These are phyloP conservation scores for Magnolia changhungtana DNA, from an alignment of 164 flowering plant genomes.

Conservation along the genomic window DNA sequence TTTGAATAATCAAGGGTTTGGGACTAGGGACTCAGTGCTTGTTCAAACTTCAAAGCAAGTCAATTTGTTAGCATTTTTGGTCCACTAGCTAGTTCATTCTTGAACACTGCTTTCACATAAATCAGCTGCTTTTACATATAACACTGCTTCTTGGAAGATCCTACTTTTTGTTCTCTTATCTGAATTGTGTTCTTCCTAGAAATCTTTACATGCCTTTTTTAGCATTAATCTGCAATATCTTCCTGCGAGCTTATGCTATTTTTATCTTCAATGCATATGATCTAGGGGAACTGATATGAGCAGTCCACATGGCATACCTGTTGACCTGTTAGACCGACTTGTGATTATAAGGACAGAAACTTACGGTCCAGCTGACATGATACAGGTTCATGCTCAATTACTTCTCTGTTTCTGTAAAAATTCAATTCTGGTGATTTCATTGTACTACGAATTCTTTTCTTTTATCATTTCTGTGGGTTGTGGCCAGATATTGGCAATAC, in stretches of 20 bases:
- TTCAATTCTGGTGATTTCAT: background rate
- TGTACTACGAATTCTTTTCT: background rate
- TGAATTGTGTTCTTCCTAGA: too few relatives aligned
- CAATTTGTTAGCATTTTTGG: too few relatives aligned
- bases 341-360: conserved; percentile 80
- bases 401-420: background rate
- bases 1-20: too few relatives aligned
- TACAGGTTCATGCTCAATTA: conserved; percentile 52
- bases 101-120: too few relatives aligned
- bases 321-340: conserved; percentile 86
- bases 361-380: conserved; percentile 91
- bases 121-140: too few relatives aligned
- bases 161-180: too few relatives aligned
- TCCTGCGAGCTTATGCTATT: background rate
- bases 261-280: background rate
- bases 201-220: background rate
- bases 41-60: too few relatives aligned
- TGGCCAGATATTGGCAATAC: conserved; percentile 79
- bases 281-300: conserved; percentile 90
- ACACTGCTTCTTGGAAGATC: too few relatives aligned
- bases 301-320: conserved; percentile 97
- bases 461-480: conserved; percentile 1
- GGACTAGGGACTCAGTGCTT: too few relatives aligned
- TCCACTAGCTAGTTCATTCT: too few relatives aligned
- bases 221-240: background rate